Percentiles rank a stretch among this genome's conserved stretches.
phyloP scores from a whole-genome alignment of 2,329 filamentous ascomycete genomes.

The Didymella keratinophila region DNA sequence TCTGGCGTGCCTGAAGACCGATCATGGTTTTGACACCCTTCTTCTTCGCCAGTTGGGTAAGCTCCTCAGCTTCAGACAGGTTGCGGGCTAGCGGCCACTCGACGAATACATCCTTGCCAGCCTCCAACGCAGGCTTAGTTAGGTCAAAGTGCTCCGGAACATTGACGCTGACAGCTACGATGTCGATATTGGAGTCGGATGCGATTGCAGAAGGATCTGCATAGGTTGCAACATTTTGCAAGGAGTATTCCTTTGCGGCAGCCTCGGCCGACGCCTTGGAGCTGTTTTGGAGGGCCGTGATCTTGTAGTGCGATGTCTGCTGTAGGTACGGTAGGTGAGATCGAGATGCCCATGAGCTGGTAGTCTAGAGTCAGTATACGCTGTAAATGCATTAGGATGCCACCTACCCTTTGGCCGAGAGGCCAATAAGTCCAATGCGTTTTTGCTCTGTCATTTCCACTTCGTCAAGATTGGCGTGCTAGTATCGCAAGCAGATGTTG shows the following conservation, averaged over 20 bases:
- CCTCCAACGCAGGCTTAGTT: conserved; percentile 53
- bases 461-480: neutral
- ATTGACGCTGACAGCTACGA: conserved; percentile 56
- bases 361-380: conserved; percentile 9
- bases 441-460: conserved; percentile 26
- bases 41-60: conserved; percentile 52
- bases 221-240: conserved; percentile 54
- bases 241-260: conserved; percentile 49
- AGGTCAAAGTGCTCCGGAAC: conserved; percentile 55
- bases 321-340: conserved; percentile 52
- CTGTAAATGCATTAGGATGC: neutral
- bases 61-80: conserved; percentile 53
- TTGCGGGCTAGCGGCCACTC: conserved; percentile 60
- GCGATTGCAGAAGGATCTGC: conserved; percentile 55
- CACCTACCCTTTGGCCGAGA: conserved; percentile 42
- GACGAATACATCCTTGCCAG: conserved; percentile 55
- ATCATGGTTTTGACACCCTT: conserved; percentile 56
- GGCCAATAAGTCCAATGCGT: conserved; percentile 43
- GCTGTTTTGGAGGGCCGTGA: conserved; percentile 61
- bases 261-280: conserved; percentile 53
- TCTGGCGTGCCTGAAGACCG: conserved; percentile 57
- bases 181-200: conserved; percentile 56
- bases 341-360: conserved; percentile 47
- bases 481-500: neutral
- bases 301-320: conserved; percentile 52